Evolutionary conservation across 495 filamentous ascomycete genomes (phyloP), one percentile per base, ranked within the genome.

Genomic region (Penicillium simplicissimum): DNA sequence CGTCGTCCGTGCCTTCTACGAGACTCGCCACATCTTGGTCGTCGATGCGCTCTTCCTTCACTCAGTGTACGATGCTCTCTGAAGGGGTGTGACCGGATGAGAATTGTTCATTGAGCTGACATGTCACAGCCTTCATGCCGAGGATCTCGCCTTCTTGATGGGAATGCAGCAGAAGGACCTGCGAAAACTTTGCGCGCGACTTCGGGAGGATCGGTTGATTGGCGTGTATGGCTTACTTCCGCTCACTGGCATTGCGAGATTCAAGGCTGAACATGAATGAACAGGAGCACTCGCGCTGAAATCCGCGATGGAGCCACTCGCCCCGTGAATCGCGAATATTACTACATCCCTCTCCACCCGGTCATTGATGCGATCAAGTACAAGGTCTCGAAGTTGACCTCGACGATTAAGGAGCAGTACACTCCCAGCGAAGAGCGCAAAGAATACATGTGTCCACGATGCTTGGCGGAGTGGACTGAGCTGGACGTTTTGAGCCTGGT

Each of bases 331-430:
- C 86, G 90, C 45, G 96, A 93, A 54, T 97, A 96, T 79, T 99
- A 96, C 77, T 99, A 90, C 77, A 91, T 99, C 76, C 92, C 97
- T 69, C 92, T 95, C 67, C 92, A 94, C 55, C 90, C 90, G 38
- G 90, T 93, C 57, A 90, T 99, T 72, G 95, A 99, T 74, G 93
- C 92, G 14, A 93, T 97, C 79, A 99, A 99, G 69, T 99, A 89
- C 79, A 88, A 91, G 64, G 87, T 97, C 55, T 91, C 92, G 71
- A 85, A 85, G 52, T 79, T 97, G 59, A 91, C 91, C 55, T 89
- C 92, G 70, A 86, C 85, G 21, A 92, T 98, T 63, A 92, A 96
- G 71, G 83, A 85, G 14, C 87, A 89, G 59, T 89, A 90, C 57
- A 87, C 88, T 33, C 91, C 91, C 1, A 87, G 84, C 31, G 85